Evolutionary conservation across 768 basidiomycete species (phyloP).

Genomic region (Kockovaella imperatae): DNA sequence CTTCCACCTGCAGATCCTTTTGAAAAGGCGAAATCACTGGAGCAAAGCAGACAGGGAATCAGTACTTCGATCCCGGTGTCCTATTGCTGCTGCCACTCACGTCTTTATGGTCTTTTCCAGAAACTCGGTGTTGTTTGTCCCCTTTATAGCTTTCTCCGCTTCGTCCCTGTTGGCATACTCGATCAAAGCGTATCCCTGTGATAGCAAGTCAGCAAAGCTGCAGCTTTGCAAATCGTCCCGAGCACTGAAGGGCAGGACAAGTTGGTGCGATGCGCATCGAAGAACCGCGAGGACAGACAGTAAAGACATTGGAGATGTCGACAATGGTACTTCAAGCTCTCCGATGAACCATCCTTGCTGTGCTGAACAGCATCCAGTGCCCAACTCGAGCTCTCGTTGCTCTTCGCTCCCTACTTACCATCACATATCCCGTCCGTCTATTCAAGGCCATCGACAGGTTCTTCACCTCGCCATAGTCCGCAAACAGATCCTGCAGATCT

Average conservation of each 20-base stretch:
- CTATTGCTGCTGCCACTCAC: slow-evolving; percentile 18
- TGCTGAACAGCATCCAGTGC: no score
- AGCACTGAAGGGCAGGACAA: no score
- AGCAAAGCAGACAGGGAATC: neutral
- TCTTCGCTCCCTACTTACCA: no score
- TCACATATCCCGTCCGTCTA: slow-evolving; percentile 95
- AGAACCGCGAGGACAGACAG: no score
- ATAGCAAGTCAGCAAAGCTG: neutral
- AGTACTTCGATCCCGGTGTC: neutral
- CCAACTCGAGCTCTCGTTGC: no score
- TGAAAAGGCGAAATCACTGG: slow-evolving; percentile 34
- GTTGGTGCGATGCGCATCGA: no score
- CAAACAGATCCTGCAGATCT: slow-evolving; percentile 91
- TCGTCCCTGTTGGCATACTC: slow-evolving; percentile 95
- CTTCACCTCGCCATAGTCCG: slow-evolving; percentile 94
- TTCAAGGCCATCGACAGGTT: slow-evolving; percentile 95
- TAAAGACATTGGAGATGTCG: no score
- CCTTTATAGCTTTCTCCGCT: slow-evolving; percentile 87
- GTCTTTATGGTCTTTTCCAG: slow-evolving; percentile 77
- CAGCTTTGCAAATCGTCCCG: no score
- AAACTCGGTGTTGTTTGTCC: slow-evolving; percentile 70
- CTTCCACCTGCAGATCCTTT: slow-evolving; percentile 27
- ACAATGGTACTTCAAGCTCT: no score
- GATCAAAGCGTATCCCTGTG: slow-evolving; percentile 90
- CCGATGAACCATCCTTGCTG: no score